A percentile compares a stretch with the other conserved stretches of the same genome.
phyloP scores from a whole-genome alignment of 768 basidiomycete genomes.

The Tricholomella constricta region DNA sequence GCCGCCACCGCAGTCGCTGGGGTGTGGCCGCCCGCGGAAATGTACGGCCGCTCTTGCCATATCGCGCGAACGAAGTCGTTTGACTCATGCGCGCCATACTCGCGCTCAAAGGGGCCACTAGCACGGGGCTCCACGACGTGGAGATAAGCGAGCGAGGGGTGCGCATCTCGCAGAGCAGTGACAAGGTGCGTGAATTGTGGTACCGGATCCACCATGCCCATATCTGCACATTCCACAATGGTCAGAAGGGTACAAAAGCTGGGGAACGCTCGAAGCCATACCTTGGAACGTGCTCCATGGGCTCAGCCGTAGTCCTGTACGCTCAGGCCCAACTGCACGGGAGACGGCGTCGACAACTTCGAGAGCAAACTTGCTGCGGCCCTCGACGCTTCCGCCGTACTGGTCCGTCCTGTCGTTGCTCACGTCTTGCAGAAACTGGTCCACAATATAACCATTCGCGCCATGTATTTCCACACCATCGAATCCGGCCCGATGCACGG shows the following conservation, averaged over 20 bases:
- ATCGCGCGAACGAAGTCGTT: slow-evolving; percentile 49
- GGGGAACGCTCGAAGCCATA: not conserved
- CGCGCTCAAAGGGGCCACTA: slow-evolving; percentile 14
- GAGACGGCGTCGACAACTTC: slow-evolving; percentile 56
- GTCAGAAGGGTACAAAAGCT: too few relatives aligned
- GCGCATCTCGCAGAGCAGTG: slow-evolving; percentile 33
- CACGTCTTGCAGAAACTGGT: slow-evolving; percentile 65
- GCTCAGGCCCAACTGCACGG: slow-evolving; percentile 52
- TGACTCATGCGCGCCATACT: slow-evolving; percentile 20
- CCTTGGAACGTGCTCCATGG: slow-evolving; percentile 53
- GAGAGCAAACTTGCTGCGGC: slow-evolving; percentile 55
- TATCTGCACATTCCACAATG: slow-evolving; percentile 28
- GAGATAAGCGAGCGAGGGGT: slow-evolving; percentile 53
- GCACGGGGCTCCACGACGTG: slow-evolving; percentile 48
- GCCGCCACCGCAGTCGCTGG: slow-evolving; percentile 38
- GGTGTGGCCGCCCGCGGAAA: slow-evolving; percentile 48
- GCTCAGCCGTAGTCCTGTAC: slow-evolving; percentile 57
- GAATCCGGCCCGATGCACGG: slow-evolving; percentile 60
- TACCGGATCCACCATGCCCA: slow-evolving; percentile 56
- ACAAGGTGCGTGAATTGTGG: slow-evolving; percentile 58
- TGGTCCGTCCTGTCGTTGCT: slow-evolving; percentile 61
- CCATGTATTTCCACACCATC: slow-evolving; percentile 60
- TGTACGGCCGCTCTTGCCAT: slow-evolving; percentile 43
- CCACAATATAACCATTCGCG: slow-evolving; percentile 50
- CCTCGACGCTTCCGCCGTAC: slow-evolving; percentile 70